A percentile compares a stretch with the other conserved stretches of the same genome.
Evolutionary conservation across 228 moss, liverwort and hornwort species (phyloP).

Genomic region (Sphagnum magellanicum): DNA sequence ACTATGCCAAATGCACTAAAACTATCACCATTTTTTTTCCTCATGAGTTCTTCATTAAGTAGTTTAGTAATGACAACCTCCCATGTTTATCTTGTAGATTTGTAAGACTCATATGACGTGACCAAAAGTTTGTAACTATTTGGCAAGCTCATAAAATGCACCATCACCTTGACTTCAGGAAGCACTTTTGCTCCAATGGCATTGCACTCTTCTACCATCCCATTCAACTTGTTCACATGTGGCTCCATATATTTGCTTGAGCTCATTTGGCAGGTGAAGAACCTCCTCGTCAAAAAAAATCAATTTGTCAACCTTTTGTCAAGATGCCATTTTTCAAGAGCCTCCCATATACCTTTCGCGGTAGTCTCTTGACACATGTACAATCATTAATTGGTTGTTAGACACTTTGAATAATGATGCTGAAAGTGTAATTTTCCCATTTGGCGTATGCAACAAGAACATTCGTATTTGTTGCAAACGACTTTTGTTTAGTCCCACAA

Average conservation of each 20-base stretch:
- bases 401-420: not conserved
- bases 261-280: not conserved
- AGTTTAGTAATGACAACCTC: not conserved
- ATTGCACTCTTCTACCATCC: not conserved
- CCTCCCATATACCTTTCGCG: not conserved
- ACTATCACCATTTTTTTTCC: not conserved
- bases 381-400: not conserved
- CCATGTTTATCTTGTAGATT: not conserved
- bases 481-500: not conserved
- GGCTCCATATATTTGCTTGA: not conserved
- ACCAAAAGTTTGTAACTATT: not conserved
- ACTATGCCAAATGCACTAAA: not conserved
- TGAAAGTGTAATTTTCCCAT: not conserved
- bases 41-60: not conserved
- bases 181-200: not conserved
- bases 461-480: not conserved
- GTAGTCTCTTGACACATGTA: not conserved
- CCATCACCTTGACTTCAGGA: not conserved
- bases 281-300: not conserved
- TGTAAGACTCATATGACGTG: not conserved
- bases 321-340: not conserved
- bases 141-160: not conserved
- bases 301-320: not conserved
- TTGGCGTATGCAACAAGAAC: not conserved
- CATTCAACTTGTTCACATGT: not conserved